phyloP scores from a whole-genome alignment of 139 green algal genomes.

The Chlamydomonas sp. region DNA sequence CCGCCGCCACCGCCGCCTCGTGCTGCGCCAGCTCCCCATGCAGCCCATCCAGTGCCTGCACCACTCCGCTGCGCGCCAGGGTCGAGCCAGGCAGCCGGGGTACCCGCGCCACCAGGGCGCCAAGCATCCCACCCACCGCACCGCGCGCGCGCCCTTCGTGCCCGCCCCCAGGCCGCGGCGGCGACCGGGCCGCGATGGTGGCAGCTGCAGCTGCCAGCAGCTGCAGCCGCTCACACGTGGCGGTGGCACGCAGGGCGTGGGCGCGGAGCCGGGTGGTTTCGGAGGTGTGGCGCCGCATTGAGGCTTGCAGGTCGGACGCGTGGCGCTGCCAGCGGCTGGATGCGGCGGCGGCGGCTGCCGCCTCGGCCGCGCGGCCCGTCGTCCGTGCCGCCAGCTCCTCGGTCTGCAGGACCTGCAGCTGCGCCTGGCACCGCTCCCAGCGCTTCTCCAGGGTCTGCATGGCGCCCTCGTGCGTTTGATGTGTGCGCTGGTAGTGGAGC shows the following conservation, averaged over 20 bases:
- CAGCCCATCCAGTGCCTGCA: conserved; percentile 7
- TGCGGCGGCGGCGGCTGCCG: neutral
- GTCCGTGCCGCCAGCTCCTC: conserved; percentile 13
- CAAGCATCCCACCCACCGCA: neutral
- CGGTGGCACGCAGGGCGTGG: neutral
- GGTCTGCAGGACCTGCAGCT: conserved; percentile 25
- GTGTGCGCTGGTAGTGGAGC: conserved; percentile 16
- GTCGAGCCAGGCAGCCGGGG: neutral
- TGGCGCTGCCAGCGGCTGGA: neutral
- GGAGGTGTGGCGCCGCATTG: neutral
- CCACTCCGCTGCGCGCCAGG: neutral
- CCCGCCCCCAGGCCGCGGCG: too few relatives aligned
- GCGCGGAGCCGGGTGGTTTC: neutral
- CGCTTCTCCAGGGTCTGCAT: neutral
- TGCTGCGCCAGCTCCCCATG: conserved; percentile 26
- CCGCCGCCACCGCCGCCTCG: neutral
- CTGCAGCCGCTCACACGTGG: conserved; percentile 19
- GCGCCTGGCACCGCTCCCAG: conserved; percentile 6
- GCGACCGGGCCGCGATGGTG: neutral
- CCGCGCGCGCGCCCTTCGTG: neutral
- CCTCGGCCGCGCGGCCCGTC: neutral
- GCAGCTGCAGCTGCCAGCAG: conserved; percentile 6
- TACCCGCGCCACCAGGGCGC: neutral
- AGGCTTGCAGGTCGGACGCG: neutral
- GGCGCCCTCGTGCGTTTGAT: conserved; percentile 14